Base-by-base conservation (phyloP, 2,329 filamentous ascomycete species). In the Hypoxylon sp. region DNA sequence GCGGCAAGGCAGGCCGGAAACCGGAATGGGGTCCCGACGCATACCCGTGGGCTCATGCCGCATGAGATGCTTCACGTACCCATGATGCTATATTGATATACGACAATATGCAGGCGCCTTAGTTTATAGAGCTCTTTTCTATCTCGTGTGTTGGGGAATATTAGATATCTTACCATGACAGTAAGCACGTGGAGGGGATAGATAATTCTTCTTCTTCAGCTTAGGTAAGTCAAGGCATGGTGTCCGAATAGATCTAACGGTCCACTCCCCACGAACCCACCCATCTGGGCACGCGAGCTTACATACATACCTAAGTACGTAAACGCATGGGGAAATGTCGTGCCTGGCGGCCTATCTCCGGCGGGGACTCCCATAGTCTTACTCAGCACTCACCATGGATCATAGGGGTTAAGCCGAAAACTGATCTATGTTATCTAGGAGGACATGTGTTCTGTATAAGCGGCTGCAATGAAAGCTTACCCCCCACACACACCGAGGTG, bases 241-340 rank as follows among this genome's bases (percentile, higher is more conserved):
- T 43, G 41, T 50, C 17, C 13, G 19, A 2, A 6, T 17, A 49
- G 14, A 49, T 30, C 21, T 34, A 17, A 21, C 28, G 21, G 23
- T 46, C 34, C 23, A 41, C 48, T 48, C 57, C 57, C 48, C 57
- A 52, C 57, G 48, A 60, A 38, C 56, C 46, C 55, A 50, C 56
- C 10, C 32, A 9, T 17, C 32, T 41, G 46, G 21, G 7, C 25
- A 60, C 34, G 57, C 57, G n/a, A 36, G 48, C 57, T 60, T 50
- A 52, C 48, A 43, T 60, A 28, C 57, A 60, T 60, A 28, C 57
- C 52, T 60, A 48, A 30, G 13, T 36, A 21, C 32, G 36, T 58
- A 34, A 45, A 23, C 25, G 30, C n/a, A 59, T 50, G 55, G 45
- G 32, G 30, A 38, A 49, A 28, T 25, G 25, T 28, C 49, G 49